Evolutionary conservation across 306 rosid genomes (phyloP), one percentile per base, ranked within the genome.

Genomic region (Corylus avellana): DNA sequence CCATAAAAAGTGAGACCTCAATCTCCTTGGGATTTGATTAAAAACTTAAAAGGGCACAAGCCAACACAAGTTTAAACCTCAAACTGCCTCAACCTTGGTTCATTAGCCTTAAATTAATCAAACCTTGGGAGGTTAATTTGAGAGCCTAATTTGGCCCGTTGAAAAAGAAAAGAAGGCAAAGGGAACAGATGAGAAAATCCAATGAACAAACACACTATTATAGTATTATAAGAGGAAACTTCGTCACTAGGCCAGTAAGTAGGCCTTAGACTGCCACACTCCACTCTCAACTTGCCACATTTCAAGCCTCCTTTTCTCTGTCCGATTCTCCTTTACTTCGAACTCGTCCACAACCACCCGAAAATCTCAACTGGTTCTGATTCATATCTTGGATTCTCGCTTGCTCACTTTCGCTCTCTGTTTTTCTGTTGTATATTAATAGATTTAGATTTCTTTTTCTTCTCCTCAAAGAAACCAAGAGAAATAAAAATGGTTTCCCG

Each of bases 401-500:
- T 63, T 74, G 29, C 39, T 81, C 63, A 56, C 73, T 81, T 53
- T 49, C 48, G 70, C 22, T 37, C 22, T 75, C 75, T 67, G 71
- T 69, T 39, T 47, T 35, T n/a, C 70, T 73, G 79, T 42, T 79
- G 13, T 58, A 49, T 27, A 20, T 69, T 57, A 49, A 3, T 59
- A 72, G 32, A 72, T 76, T 77, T n/a, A 58, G 73, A 72, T 32
- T 55, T 91, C 72, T 77, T 75, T 82, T 87, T 80, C 93, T 89
- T 92, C 88, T 42, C 79, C 70, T 49, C 81, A 85, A 88, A 87
- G 92, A 78, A 92, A 90, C 91, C 76, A 87, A 59, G 70, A 58
- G 22, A 83, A 70, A 77, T 70, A 56, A 68, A 74, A 81, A 29
- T 70, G 59, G 87, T 84, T 82, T 78, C 80, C 85, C 73, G 80